Percentiles rank a stretch among this genome's conserved stretches.
Conservation (phyloP, 2,329 filamentous ascomycete species). For the Fusarium sp. region DNA sequence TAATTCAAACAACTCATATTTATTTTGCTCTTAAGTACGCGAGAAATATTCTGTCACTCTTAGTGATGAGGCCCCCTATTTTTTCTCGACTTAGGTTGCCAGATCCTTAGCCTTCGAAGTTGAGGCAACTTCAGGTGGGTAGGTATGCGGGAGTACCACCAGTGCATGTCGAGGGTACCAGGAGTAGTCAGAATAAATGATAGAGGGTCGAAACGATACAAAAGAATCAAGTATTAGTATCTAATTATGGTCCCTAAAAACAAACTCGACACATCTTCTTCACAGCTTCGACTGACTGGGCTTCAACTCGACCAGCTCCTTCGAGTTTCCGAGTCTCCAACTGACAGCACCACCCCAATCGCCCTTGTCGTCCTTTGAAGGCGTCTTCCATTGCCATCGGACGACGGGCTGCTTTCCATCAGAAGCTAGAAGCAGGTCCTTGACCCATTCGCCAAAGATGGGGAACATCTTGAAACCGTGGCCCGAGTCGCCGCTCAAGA, state of each 20-base stretch:
- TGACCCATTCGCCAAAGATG: conserved; percentile 67
- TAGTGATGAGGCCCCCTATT: too few species aligned
- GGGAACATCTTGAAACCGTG: conserved; percentile 75
- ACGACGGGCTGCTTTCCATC: conserved; percentile 53
- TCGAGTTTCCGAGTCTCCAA: conserved; percentile 52
- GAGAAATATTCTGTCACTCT: too few species aligned
- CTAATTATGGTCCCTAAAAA: background rate
- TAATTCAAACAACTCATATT: too few species aligned
- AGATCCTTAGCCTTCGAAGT: too few species aligned
- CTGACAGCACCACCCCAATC: conserved; percentile 50
- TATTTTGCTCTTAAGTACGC: too few species aligned
- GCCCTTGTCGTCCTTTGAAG: conserved; percentile 18
- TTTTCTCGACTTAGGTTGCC: too few species aligned
- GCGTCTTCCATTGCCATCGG: conserved; percentile 66
- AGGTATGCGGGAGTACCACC: too few species aligned
- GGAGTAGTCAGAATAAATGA: too few species aligned
- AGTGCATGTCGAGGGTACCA: too few species aligned
- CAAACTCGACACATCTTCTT: background rate
- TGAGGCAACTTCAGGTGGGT: too few species aligned
- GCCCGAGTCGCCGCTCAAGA: conserved; percentile 69
- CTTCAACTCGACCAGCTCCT: conserved; percentile 39
- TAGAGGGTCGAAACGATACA: background rate
- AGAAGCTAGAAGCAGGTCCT: conserved; percentile 57
- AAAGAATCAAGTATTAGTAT: background rate
- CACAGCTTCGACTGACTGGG: conserved; percentile 23